These are phyloP conservation scores for Dryas octopetala DNA, from an alignment of 306 rosid genomes.

Conservation along the genomic window DNA sequence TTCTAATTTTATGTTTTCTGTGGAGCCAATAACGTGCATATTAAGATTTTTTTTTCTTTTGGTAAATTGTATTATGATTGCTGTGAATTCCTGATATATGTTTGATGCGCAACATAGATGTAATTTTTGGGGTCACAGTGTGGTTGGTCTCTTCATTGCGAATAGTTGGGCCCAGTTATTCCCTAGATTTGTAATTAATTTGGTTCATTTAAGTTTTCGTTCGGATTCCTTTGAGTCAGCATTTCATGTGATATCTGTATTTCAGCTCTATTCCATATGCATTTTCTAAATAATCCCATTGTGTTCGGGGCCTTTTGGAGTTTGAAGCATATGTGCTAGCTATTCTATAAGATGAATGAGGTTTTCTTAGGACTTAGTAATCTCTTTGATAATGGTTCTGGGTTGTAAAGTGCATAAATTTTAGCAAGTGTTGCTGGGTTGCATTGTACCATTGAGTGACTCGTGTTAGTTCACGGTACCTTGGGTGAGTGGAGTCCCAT, in stretches of 20 bases:
- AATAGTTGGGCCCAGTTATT: neutral
- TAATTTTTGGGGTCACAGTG: neutral
- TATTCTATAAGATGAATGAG: neutral
- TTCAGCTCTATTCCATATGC: neutral
- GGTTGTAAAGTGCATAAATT: neutral
- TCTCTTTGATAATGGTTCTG: neutral
- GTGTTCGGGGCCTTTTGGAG: neutral
- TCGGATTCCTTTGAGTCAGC: neutral
- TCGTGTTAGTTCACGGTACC: neutral
- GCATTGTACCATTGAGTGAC: neutral
- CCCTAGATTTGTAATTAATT: neutral
- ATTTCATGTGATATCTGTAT: constrained; percentile 7
- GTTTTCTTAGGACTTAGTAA: neutral
- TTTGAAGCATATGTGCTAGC: neutral
- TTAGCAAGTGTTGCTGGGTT: neutral
- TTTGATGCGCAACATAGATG: neutral
- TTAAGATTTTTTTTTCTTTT: neutral
- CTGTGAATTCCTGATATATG: neutral
- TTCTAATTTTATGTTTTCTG: neutral
- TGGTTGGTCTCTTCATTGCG: neutral
- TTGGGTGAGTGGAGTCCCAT: neutral
- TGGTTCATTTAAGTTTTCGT: neutral
- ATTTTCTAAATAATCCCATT: neutral
- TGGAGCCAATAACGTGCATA: neutral
- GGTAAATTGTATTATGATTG: neutral